Conservation (phyloP, 1,139 yeast genomes). For the Saccharomyces hybrid region DNA sequence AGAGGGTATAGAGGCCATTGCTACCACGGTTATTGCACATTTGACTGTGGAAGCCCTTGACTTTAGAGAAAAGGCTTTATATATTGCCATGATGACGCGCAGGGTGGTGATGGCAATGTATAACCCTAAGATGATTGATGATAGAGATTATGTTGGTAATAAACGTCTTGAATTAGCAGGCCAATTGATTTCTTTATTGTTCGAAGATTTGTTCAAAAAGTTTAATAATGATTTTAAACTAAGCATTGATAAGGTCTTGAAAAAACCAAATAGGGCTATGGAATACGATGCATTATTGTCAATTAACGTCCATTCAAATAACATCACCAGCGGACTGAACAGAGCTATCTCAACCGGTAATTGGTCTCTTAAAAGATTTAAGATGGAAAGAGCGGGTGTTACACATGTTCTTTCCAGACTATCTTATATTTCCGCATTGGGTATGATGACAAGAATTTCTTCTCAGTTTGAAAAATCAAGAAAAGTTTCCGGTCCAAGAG, state of each 20-base stretch:
- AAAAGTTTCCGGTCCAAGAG: slow-evolving; percentile 98
- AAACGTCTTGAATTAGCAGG: slow-evolving; percentile 96
- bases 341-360: slow-evolving; percentile 97
- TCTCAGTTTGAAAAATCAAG: slow-evolving; percentile 97
- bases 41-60: slow-evolving; percentile 78
- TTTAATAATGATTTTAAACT: slow-evolving; percentile 92
- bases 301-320: slow-evolving; percentile 83
- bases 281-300: slow-evolving; percentile 90
- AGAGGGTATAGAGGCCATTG: slow-evolving; percentile 96
- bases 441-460: slow-evolving; percentile 99
- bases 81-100: slow-evolving; percentile 93
- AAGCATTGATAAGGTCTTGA: slow-evolving; percentile 84
- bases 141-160: slow-evolving; percentile 97
- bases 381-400: slow-evolving; percentile 99
- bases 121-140: slow-evolving; percentile 92
- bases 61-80: slow-evolving; percentile 88
- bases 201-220: slow-evolving; percentile 94
- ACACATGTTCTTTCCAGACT: slow-evolving; percentile 90
- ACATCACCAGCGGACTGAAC: slow-evolving; percentile 88
- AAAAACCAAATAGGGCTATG: slow-evolving; percentile 88
- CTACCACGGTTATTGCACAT: slow-evolving; percentile 94
- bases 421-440: slow-evolving; percentile 88
- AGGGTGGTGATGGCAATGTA: slow-evolving; percentile 93
- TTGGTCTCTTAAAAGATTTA: slow-evolving; percentile 96
- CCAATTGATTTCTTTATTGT: slow-evolving; percentile 85